Evolutionary conservation across 306 rosid species (phyloP), one percentile per base, ranked within the genome.

Genomic region (Sindora glabra): DNA sequence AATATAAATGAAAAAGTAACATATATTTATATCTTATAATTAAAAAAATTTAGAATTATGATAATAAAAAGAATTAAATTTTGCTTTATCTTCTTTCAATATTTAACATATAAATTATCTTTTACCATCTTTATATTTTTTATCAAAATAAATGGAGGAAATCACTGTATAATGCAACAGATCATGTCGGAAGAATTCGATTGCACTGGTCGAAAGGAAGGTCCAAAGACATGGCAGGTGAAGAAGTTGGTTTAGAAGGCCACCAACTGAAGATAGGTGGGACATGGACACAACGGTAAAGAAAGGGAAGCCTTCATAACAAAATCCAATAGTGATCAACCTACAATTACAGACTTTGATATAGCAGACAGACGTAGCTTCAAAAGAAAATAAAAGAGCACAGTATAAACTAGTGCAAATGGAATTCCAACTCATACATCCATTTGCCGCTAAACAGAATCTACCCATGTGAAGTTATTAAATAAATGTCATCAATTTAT

Each of bases 241-340:
- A 39, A 57, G 34, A 4, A 4, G 8, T n/a, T 1, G 34, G 34
- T 29, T 6, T 48, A 10, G 48, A 64, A 64, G 71, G 34, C 11
- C 50, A 65, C 68, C 77, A 72, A 65, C 56, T 62, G 1, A 38
- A 24, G 68, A 65, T 65, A 9, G 40, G 50, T 49, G 50, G 57
- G 57, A n/a, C n/a, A n/a, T n/a, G 45, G 72, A 65, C 62, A 58
- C 29, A 9, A 5, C 49, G 19, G 18, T 25, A 19, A 16, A 19
- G 12, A n/a, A 8, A 45, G 47, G 8, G 40, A 24, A 32, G 48
- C 11, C 41, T 57, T 18, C 14, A 10, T 32, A 65, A 64, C 67
- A 8, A 32, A 64, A 48, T 22, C 40, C 66, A 56, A 40, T 39
- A 51, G 25, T 27, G n/a, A n/a, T n/a, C n/a, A n/a, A n/a, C n/a